These are phyloP conservation scores for Spizellomyces punctatus DNA, from an alignment of 192 early-diverging fungal genomes.

Conservation along the genomic window DNA sequence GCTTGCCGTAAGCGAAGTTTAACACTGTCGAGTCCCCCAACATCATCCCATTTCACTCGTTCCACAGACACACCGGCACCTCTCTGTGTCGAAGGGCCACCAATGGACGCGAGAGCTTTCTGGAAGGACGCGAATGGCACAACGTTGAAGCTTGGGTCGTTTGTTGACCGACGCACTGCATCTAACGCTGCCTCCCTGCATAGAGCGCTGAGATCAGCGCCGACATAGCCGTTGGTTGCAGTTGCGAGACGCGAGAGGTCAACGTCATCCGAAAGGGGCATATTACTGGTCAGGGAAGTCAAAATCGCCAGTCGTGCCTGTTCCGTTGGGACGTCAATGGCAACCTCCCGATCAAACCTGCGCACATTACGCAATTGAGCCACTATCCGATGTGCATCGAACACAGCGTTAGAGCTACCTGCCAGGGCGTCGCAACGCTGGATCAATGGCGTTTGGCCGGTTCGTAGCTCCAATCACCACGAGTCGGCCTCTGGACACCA, in stretches of 20 bases:
- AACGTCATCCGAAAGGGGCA: slow-evolving; percentile 57
- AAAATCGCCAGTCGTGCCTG: slow-evolving; percentile 67
- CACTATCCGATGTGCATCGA: no score
- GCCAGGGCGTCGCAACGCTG: slow-evolving; percentile 80
- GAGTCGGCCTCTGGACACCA: slow-evolving; percentile 58
- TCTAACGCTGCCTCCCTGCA: slow-evolving; percentile 77
- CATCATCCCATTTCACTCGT: slow-evolving; percentile 77
- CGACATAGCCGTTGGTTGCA: slow-evolving; percentile 89
- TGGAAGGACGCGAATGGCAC: slow-evolving; percentile 66
- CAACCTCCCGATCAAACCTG: slow-evolving; percentile 83
- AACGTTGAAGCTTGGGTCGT: slow-evolving; percentile 3
- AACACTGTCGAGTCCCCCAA: slow-evolving; percentile 85
- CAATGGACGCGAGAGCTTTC: slow-evolving; percentile 58
- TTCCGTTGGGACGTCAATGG: slow-evolving; percentile 75
- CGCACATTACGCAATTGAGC: background rate
- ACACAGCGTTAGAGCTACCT: slow-evolving; percentile 41
- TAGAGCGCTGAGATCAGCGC: slow-evolving; percentile 85
- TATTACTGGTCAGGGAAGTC: slow-evolving; percentile 48
- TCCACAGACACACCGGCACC: slow-evolving; percentile 47
- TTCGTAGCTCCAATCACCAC: slow-evolving; percentile 90
- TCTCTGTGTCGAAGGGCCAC: slow-evolving; percentile 72
- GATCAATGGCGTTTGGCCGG: slow-evolving; percentile 82
- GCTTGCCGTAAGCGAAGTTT: slow-evolving; percentile 82
- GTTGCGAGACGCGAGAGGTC: slow-evolving; percentile 48
- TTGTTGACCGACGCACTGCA: slow-evolving; percentile 31